Base-by-base conservation (phyloP, 176 grass and related monocot species). In the Chrysopogon serrulatus region DNA sequence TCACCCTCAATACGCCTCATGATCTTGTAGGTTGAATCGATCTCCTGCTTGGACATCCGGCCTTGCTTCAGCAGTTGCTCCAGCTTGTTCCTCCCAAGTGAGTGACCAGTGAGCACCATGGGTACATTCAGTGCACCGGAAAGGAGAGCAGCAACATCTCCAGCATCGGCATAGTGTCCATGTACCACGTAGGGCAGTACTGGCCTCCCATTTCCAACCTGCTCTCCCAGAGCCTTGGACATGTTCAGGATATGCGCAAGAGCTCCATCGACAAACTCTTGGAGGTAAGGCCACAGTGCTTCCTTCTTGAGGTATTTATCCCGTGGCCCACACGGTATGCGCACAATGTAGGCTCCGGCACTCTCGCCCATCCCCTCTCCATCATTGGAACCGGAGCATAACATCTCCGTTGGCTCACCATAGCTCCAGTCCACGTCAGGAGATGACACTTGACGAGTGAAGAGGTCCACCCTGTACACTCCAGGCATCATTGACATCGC, bases 391-490 rank as follows among this genome's bases (percentile, higher is more conserved):
- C 96, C 93, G 7, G 93, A 78, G 54, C 68, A 68, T 77, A 99
- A 27, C 96, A 99, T 99, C 82, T 99, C 96, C 0, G 96, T 91
- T 74, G 96, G 96, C 77, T 99, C 96, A 5, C 89, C 96, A 6
- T 99, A 99, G 81, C 91, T 99, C 96, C 96, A 99, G 77, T 99
- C 96, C 17, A 99, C 96, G 19, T 99, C 96, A 51, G 86, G 89
- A 63, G 96, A 92, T 13, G 96, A 86, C 79, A 99, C 90, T 65
- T 99, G 96, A 70, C 96, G 96, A 51, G 96, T 99, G 64, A 99
- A 99, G 6, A 99, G 83, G 34, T 99, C 96, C 23, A 98, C 96
- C 34, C 96, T 84, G 60, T 96, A 96, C 14, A 99, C 96, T 1
- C 96, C 96, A 12, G 96, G 96, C 96, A 99, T 99, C 91, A 89